Evolutionary conservation across 2,329 filamentous ascomycete species (phyloP).

Genomic region (Dactylellina haptotyla): DNA sequence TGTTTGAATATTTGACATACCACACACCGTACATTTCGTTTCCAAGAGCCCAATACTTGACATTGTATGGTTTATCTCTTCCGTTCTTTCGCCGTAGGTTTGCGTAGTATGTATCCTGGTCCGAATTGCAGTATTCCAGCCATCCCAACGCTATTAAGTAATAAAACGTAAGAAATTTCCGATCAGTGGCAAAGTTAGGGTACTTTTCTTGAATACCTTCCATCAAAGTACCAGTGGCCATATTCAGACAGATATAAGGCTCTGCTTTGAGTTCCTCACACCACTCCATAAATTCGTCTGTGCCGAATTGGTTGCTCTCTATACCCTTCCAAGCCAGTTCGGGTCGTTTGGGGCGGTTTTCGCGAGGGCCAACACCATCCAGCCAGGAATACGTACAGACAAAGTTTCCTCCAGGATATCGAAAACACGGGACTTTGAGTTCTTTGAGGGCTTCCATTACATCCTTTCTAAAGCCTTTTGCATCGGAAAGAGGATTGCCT

Average conservation of each 20-base stretch:
- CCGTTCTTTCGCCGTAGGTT: conserved; percentile 81
- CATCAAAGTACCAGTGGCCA: conserved; percentile 74
- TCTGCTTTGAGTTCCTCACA: conserved; percentile 77
- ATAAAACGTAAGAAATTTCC: not conserved
- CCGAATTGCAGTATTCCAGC: conserved; percentile 87
- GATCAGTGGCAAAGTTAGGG: not conserved
- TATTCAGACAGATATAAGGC: conserved; percentile 82
- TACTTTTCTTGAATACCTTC: conserved; percentile 43
- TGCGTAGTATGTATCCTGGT: conserved; percentile 80
- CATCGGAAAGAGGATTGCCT: conserved; percentile 75
- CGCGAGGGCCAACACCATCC: conserved; percentile 79
- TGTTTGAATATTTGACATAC: conserved; percentile 54
- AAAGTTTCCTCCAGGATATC: conserved; percentile 87
- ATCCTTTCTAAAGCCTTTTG: conserved; percentile 80
- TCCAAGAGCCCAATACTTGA: conserved; percentile 85
- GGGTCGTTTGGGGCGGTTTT: conserved; percentile 73
- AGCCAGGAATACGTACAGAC: conserved; percentile 86
- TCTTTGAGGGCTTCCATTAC: conserved; percentile 79
- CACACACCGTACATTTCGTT: conserved; percentile 69
- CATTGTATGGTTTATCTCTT: conserved; percentile 78
- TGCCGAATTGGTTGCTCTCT: conserved; percentile 82
- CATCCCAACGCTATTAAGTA: conserved; percentile 71
- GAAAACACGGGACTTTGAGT: conserved; percentile 77
- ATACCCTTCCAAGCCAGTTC: conserved; percentile 82
- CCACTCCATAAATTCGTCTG: conserved; percentile 87